Conservation (phyloP, 305 asterid species). For the Fraxinus latifolia region DNA sequence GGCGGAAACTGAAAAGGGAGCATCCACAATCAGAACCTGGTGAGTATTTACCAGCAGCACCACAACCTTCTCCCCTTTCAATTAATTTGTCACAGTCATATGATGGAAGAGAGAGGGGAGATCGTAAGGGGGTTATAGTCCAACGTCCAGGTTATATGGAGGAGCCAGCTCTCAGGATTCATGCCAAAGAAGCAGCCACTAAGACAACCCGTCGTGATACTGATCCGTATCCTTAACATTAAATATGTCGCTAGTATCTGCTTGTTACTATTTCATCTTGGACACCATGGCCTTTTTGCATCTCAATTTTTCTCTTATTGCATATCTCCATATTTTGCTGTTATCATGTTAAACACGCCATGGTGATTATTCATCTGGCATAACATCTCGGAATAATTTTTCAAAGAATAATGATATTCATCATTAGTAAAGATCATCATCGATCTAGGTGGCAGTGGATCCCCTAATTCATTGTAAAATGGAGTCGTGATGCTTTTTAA, state of each 20-base stretch:
- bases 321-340: neutral
- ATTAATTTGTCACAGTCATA: constrained; percentile 54
- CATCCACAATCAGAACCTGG: constrained; percentile 83
- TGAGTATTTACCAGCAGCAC: constrained; percentile 71
- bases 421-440: neutral
- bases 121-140: constrained; percentile 62
- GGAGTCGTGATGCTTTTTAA: neutral
- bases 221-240: constrained; percentile 73
- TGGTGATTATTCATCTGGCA: neutral
- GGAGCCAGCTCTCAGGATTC: constrained; percentile 73
- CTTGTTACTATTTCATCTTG: neutral
- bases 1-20: constrained; percentile 91
- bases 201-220: constrained; percentile 79
- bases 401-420: neutral
- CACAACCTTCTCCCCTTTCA: constrained; percentile 56
- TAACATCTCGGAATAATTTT: neutral
- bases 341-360: neutral
- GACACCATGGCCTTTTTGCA: neutral
- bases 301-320: neutral
- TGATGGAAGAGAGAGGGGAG: constrained; percentile 83
- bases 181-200: constrained; percentile 70
- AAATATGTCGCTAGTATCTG: neutral
- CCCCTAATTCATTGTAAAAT: neutral
- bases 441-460: neutral
- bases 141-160: constrained; percentile 76